Conservation (phyloP, 768 basidiomycete species). For the Termitomyces sp. region DNA sequence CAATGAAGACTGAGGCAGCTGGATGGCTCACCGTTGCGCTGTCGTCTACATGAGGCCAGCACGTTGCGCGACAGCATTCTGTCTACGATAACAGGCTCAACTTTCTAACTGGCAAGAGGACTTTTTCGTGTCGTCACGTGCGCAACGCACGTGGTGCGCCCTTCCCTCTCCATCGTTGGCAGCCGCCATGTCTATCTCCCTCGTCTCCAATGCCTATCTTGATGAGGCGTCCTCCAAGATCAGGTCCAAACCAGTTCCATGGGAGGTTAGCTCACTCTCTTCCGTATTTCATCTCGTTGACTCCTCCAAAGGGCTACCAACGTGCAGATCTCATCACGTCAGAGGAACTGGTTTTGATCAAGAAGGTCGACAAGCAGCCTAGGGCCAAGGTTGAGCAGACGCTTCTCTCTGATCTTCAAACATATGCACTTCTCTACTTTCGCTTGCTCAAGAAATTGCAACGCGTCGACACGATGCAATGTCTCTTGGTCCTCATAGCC, state of each 20-base stretch:
- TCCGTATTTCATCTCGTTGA: slow-evolving; percentile 11
- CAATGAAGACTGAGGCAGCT: not conserved
- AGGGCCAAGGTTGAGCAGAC: slow-evolving; percentile 69
- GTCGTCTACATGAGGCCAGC: slow-evolving; percentile 25
- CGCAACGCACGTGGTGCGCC: slow-evolving; percentile 4
- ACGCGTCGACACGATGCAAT: slow-evolving; percentile 84
- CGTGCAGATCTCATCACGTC: slow-evolving; percentile 85
- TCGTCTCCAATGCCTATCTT: slow-evolving; percentile 79
- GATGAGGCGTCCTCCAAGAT: slow-evolving; percentile 88
- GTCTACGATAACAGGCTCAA: not conserved
- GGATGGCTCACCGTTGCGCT: slow-evolving; percentile 20
- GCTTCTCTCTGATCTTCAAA: slow-evolving; percentile 74
- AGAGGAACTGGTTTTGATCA: slow-evolving; percentile 84
- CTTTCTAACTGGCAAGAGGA: slow-evolving; percentile 1
- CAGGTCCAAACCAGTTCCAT: slow-evolving; percentile 85
- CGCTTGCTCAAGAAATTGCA: slow-evolving; percentile 81
- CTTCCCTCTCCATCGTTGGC: not conserved
- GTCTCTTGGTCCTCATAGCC: slow-evolving; percentile 78
- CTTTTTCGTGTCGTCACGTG: slow-evolving; percentile 10
- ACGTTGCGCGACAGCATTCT: slow-evolving; percentile 29
- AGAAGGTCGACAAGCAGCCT: slow-evolving; percentile 84
- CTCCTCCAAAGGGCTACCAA: slow-evolving; percentile 74
- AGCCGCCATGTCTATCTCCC: slow-evolving; percentile 60
- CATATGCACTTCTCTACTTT: slow-evolving; percentile 87
- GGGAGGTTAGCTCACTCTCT: slow-evolving; percentile 65